These are phyloP conservation scores for Kandelia obovata DNA, from an alignment of 345 rosid genomes.

Conservation along the genomic window DNA sequence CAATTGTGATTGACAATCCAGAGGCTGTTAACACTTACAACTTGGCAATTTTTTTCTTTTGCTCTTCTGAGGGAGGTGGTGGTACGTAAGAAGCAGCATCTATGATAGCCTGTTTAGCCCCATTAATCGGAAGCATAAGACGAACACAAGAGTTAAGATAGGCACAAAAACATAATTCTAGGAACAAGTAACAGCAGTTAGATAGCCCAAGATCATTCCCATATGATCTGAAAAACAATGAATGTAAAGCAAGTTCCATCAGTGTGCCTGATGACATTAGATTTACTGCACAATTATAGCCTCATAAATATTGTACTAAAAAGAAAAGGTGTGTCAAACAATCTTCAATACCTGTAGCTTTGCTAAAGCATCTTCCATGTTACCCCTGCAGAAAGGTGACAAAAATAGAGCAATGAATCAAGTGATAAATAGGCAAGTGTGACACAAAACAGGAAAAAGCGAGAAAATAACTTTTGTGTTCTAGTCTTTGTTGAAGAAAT, in stretches of 20 bases:
- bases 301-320: background rate
- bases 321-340: background rate
- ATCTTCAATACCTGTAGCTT: slow-evolving; percentile 69
- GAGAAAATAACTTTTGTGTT: slow-evolving; percentile 68
- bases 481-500: slow-evolving; percentile 91
- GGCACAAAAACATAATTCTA: background rate
- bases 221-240: background rate
- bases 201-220: background rate
- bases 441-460: background rate
- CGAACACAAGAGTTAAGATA: background rate
- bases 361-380: slow-evolving; percentile 78
- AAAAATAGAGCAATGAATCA: slow-evolving; percentile 14
- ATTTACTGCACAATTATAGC: background rate
- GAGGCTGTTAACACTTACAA: slow-evolving; percentile 39
- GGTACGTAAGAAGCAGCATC: slow-evolving; percentile 92
- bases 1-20: background rate
- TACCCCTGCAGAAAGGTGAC: slow-evolving; percentile 56
- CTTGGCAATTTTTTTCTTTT: slow-evolving; percentile 85
- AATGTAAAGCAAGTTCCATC: background rate
- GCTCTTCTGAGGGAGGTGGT: slow-evolving; percentile 97
- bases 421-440: slow-evolving; percentile 4
- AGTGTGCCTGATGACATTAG: background rate
- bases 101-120: slow-evolving; percentile 62
- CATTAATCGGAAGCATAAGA: slow-evolving; percentile 4
- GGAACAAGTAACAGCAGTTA: slow-evolving; percentile 6